Percentiles rank a stretch among this genome's conserved stretches.
These are phyloP conservation scores for Colletotrichum lentis DNA, from an alignment of 2,329 filamentous ascomycete species.

Conservation along the genomic window DNA sequence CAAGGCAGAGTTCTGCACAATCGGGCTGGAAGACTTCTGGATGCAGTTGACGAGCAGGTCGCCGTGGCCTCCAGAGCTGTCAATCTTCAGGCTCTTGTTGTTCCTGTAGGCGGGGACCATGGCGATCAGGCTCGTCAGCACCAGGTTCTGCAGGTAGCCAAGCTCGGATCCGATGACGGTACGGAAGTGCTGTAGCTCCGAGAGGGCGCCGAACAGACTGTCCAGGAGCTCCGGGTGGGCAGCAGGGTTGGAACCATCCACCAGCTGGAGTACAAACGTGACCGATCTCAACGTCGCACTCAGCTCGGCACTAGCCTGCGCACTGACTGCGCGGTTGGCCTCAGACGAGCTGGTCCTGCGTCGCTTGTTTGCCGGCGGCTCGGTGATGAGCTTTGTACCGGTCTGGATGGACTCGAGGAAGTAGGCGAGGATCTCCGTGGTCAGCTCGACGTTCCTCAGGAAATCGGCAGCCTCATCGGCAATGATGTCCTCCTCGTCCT, in stretches of 20 bases:
- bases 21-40: conserved; percentile 87
- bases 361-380: conserved; percentile 78
- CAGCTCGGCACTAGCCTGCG: conserved; percentile 71
- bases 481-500: conserved; percentile 49
- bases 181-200: conserved; percentile 85
- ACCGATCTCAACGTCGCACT: conserved; percentile 75
- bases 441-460: conserved; percentile 75
- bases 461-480: conserved; percentile 74
- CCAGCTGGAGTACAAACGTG: conserved; percentile 86
- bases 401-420: conserved; percentile 80
- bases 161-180: conserved; percentile 84
- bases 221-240: conserved; percentile 79
- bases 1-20: conserved; percentile 91
- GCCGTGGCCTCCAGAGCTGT: conserved; percentile 81
- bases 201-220: conserved; percentile 83
- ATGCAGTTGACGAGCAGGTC: conserved; percentile 95
- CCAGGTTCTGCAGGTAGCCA: conserved; percentile 87
- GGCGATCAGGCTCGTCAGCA: conserved; percentile 80
- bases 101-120: conserved; percentile 81
- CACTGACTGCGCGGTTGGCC: conserved; percentile 65
- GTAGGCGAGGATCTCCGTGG: conserved; percentile 73
- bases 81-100: conserved; percentile 69
- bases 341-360: conserved; percentile 80
- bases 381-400: conserved; percentile 75
- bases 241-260: conserved; percentile 81